Base-by-base conservation (phyloP, 139 green algal species). In the Nannochloris sp. region DNA sequence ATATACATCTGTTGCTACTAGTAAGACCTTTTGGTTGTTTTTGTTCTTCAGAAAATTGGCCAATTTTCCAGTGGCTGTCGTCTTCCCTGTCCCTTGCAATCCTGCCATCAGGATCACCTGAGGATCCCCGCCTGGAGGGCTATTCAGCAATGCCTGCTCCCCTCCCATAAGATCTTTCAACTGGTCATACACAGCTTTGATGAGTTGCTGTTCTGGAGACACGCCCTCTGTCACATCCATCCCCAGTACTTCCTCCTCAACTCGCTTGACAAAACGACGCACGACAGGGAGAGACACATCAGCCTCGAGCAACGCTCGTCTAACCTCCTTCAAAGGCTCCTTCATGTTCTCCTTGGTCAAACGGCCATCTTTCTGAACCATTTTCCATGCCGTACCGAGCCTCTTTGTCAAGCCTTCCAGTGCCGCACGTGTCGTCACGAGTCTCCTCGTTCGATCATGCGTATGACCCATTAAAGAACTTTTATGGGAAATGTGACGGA, bases 341-440 rank as follows among this genome's bases (percentile, higher is more conserved):
- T 98, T 98, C 46, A 98, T 89, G 73, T 98, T 98, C 48, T 97
- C 93, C 14, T 71, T 21, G 0, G 85, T 98, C 25, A 98, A 75
- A 62, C 88, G 85, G 55, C 79, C 86, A 65, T 89, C 85, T 27
- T 83, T 75, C 21, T 74, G 76, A 23, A 96, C 70, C 21, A 83
- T 74, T 70, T 93, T 83, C 80, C 81, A 89, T 7, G 87, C 90
- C 50, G 84, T 88, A 36, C 91, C 78, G 44, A 97, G 78, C 37
- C 60, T 72, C 4, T 50, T 48, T 54, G 66, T 88, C 11, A 97
- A 78, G 34, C 8, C 34, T 40, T 40, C 34, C 8, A 40, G 34
- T 40, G 34, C 34, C 7, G 34, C 34, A 11, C 34, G 34, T 9
- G 34, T 40, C 34, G 34, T 40, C 34, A 40, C 34, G 7, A 40